A percentile compares a stretch with the other conserved stretches of the same genome.
Conservation (phyloP, 2,329 filamentous ascomycete species). For the Coniochaeta pulveracea region DNA sequence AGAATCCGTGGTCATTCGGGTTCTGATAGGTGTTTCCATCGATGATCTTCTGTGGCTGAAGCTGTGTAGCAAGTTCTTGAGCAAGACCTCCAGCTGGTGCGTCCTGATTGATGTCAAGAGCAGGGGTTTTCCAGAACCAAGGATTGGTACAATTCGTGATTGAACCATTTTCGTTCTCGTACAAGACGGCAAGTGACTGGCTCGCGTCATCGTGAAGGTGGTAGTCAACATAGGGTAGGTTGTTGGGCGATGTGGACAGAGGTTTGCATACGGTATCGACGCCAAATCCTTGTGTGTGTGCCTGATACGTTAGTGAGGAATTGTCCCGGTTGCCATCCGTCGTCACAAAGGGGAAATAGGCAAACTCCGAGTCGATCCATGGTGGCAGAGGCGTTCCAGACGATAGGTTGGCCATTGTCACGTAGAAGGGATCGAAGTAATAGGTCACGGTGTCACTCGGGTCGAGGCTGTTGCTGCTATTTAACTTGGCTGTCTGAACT, state of each 20-base stretch:
- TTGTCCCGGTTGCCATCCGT: neutral
- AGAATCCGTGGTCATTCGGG: neutral
- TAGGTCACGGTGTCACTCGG: conserved; percentile 2
- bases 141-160: neutral
- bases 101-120: neutral
- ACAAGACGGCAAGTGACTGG: neutral
- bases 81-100: neutral
- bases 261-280: conserved; percentile 1
- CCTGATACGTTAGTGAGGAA: conserved; percentile 3
- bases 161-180: conserved; percentile 1
- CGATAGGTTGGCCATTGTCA: conserved; percentile 32
- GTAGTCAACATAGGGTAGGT: conserved; percentile 1
- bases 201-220: neutral
- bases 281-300: conserved; percentile 17
- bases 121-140: neutral
- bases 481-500: conserved; percentile 8
- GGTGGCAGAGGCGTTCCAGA: conserved; percentile 29
- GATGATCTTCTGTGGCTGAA: neutral
- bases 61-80: neutral
- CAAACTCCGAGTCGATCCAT: conserved; percentile 33
- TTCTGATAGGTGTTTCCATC: neutral
- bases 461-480: conserved; percentile 9
- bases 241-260: neutral
- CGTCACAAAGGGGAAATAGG: conserved; percentile 33
- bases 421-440: conserved; percentile 16